These are phyloP conservation scores for Colletotrichum chrysophilum DNA, from an alignment of 2,329 filamentous ascomycete genomes.

Conservation along the genomic window DNA sequence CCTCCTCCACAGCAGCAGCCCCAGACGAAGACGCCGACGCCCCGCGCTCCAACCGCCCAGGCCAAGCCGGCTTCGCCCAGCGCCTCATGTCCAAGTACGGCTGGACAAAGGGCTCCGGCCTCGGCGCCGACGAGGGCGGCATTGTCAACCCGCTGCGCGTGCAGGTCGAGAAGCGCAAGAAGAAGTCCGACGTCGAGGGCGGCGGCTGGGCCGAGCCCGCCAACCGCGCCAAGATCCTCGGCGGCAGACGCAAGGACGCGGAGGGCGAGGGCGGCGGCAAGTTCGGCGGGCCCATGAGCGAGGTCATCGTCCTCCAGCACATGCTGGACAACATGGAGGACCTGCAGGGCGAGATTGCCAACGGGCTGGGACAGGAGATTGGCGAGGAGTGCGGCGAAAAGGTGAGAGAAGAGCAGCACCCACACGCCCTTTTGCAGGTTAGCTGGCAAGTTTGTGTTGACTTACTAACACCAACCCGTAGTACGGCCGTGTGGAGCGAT, in stretches of 20 bases:
- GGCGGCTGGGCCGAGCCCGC: conserved; percentile 76
- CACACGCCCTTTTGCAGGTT: not conserved
- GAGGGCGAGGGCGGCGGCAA: conserved; percentile 43
- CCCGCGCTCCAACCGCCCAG: conserved; percentile 70
- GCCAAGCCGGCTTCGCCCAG: conserved; percentile 84
- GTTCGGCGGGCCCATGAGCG: conserved; percentile 73
- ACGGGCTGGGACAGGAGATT: conserved; percentile 87
- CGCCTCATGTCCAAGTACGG: conserved; percentile 93
- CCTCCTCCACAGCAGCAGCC: conserved; percentile 22
- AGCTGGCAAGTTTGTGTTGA: not conserved
- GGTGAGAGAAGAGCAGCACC: conserved; percentile 43
- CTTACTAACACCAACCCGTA: conserved; percentile 35
- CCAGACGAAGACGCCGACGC: conserved; percentile 38
- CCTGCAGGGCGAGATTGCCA: conserved; percentile 77
- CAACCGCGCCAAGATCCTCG: conserved; percentile 80
- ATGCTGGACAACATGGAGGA: conserved; percentile 87
- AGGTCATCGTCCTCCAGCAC: conserved; percentile 80
- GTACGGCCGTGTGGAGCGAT: conserved; percentile 83
- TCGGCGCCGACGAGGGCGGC: conserved; percentile 82
- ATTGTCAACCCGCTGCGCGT: conserved; percentile 85
- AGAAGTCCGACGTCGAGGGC: conserved; percentile 77
- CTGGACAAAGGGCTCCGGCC: conserved; percentile 85
- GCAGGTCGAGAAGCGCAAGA: conserved; percentile 85
- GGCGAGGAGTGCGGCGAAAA: conserved; percentile 91
- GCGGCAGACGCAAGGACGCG: conserved; percentile 64